Evolutionary conservation across 805 yeast species (phyloP), one percentile per base, ranked within the genome.

Genomic region (Wickerhamiella occidentalis): DNA sequence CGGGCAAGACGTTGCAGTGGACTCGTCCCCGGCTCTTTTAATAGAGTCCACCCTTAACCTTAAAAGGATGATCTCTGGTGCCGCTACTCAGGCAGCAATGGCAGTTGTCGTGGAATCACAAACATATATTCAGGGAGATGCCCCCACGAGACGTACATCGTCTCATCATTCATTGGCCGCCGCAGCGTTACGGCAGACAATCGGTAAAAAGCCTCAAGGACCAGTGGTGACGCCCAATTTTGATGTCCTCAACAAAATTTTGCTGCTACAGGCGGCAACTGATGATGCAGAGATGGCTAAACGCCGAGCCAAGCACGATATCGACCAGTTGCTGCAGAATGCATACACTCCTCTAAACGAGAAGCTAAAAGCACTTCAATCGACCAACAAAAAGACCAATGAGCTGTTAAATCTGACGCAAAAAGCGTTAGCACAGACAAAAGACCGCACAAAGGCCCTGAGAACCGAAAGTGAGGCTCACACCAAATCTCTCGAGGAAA

Each of bases 181-280:
- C 1, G 43, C 48, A 2, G 40, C 40, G 9, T 17, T 45, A 17
- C 21, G 48, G 21, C 48, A 45, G 11, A 22, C 48, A 17, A 25
- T 45, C n/a, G 48, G 48, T 18, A 19, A 19, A 12, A 37, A 17
- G 29, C 17, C 36, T 2, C 30, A 29, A 13, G 48, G 43, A 5
- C 40, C 40, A 19, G 43, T 25, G 13, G 36, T 22, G 17, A 35
- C 43, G 11, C 52, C 58, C 12, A 52, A 58, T 4, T 64, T 53
- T 51, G 59, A 64, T 25, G 49, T 50, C 17, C 53, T 64, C 1
- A 58, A 60, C 49, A 62, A 60, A 26, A 45, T 64, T 7, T 54
- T 59, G 52, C 58, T 61, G 9, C 53, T 64, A 7, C 59, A 63
- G 49, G 56, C 56, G 18, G 59, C 64, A 26, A 52, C 60, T 1